Evolutionary conservation across 345 rosid species (phyloP).

Genomic region (Cardamine chenopodiifolia): DNA sequence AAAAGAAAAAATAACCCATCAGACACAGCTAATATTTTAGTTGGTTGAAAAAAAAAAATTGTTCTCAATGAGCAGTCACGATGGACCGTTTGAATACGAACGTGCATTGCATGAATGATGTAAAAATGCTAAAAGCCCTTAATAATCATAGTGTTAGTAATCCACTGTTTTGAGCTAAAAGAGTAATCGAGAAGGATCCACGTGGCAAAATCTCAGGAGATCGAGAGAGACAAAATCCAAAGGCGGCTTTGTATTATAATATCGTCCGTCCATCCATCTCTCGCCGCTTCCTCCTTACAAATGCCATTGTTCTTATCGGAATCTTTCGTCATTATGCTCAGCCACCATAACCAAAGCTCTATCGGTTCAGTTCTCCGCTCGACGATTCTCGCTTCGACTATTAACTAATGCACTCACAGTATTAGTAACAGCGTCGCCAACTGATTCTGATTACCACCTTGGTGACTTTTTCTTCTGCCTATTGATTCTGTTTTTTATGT

Average conservation of each 20-base stretch:
- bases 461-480: conserved; percentile 6
- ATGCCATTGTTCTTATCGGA: conserved; percentile 23
- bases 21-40: background rate
- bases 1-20: background rate
- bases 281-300: conserved; percentile 31
- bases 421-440: background rate
- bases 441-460: conserved; percentile 11
- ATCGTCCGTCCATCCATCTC: background rate
- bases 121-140: background rate
- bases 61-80: conserved; percentile 7
- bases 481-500: background rate
- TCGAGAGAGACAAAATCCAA: conserved; percentile 27
- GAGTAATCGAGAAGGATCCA: conserved; percentile 16
- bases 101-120: conserved; percentile 28
- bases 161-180: background rate
- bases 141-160: background rate
- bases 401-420: background rate
- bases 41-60: background rate
- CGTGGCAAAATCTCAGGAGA: conserved; percentile 34
- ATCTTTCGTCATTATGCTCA: conserved; percentile 28
- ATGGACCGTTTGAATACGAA: conserved; percentile 22
- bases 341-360: conserved; percentile 9
- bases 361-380: conserved; percentile 3
- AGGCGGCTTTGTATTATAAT: background rate
- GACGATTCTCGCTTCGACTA: background rate